A percentile compares a stretch with the other conserved stretches of the same genome.
Conservation (phyloP, 2,329 filamentous ascomycete genomes). For the Sphaerulina vaccinii region DNA sequence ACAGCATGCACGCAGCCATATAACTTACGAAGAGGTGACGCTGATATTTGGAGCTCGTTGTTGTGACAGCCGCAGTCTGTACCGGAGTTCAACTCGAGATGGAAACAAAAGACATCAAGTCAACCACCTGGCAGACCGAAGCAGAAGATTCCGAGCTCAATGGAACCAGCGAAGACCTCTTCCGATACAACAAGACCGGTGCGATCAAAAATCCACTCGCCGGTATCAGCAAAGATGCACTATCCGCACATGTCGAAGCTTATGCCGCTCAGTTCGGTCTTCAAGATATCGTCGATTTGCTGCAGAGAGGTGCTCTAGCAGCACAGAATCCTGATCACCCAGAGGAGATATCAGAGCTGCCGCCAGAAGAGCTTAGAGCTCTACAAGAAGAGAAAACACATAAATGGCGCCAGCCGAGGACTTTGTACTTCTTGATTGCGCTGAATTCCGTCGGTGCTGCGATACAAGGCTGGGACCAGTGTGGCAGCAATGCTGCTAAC, state of each 20-base stretch:
- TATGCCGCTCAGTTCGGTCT: constrained; percentile 17
- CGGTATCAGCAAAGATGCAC: constrained; percentile 11
- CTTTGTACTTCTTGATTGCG: constrained; percentile 49
- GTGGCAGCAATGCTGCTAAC: constrained; percentile 36
- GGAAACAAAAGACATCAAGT: neutral
- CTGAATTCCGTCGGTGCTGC: constrained; percentile 14
- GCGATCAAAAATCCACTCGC: constrained; percentile 18
- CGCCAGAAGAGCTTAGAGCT: constrained; percentile 44
- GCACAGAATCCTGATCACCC: constrained; percentile 53
- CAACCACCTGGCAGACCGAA: neutral
- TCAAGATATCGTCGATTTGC: constrained; percentile 47
- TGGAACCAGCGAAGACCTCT: neutral
- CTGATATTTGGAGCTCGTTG: no score
- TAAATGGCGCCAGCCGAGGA: constrained; percentile 52
- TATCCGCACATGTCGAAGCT: constrained; percentile 13
- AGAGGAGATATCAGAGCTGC: constrained; percentile 49
- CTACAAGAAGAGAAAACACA: constrained; percentile 49
- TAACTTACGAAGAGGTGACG: no score
- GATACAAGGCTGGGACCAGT: constrained; percentile 37
- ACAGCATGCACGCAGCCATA: no score
- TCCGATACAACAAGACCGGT: constrained; percentile 3
- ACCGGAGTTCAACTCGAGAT: neutral
- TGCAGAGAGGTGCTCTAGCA: constrained; percentile 54
- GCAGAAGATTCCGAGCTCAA: neutral
- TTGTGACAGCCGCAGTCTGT: no score